Base-by-base conservation (phyloP, 768 basidiomycete species). In the Dioszegia aurantiaca region DNA sequence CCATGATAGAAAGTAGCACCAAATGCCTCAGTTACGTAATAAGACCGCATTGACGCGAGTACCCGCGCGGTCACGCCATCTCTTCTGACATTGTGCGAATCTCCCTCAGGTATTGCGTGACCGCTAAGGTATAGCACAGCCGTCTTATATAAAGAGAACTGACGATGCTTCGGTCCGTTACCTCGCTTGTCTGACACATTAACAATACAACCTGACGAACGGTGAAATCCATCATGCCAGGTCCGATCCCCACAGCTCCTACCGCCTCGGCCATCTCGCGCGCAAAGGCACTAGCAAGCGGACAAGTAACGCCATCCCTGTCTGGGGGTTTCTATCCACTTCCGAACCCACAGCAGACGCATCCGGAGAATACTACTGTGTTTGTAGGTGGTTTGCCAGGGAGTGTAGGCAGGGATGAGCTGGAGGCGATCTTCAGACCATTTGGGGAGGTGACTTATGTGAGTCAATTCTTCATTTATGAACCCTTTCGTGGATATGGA, bases 381-480 rank as follows among this genome's bases (percentile, higher is more conserved):
- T 60, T 60, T 40, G 45, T 60, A 0, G 59, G 59, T 0, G 53
- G 45, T 11, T 24, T 60, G 17, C 37, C 42, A 16, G 39, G 30
- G 24, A 31, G n/a, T 19, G 41, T 55, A 10, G 42, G 54, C 1
- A 24, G 42, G 28, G 59, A 55, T 2, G 37, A 45, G 45, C 30
- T 60, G n/a, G 37, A 51, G 23, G 21, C 3, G 1, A 14, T 55
- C n/a, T 55, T 55, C 28, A 27, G 16, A 17, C 41, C 27, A 9
- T 60, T 55, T 36, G 58, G 58, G 46, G 47, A 53, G 48, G 48
- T 58, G 11, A 48, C 27, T 28, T 49, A 49, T 58, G 57, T 58
- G 48, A 58, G 57, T 51, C 31, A 1, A 21, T 26, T 9, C 17
- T 12, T 5, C 53, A 17, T 28, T 43, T 23, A 19, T 5, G 26